Percentiles rank a stretch among this genome's conserved stretches.
Evolutionary conservation across 164 flowering plant genomes (phyloP).

Genomic region (Chloranthus sessilifolius): DNA sequence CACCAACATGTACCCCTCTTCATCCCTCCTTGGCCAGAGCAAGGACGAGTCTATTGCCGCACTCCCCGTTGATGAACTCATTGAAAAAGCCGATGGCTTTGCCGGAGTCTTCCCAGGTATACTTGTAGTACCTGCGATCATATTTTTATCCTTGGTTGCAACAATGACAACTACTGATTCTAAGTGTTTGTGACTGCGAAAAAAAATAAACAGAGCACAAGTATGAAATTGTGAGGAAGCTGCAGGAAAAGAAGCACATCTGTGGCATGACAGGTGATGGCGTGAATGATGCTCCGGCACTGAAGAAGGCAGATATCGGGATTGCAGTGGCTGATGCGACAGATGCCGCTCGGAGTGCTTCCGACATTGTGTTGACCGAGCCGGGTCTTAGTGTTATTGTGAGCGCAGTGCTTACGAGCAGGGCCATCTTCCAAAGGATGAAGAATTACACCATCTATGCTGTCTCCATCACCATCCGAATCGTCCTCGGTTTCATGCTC

Average conservation of each 20-base stretch:
- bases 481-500: conserved; percentile 36
- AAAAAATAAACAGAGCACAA: conserved; percentile 35
- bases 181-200: neutral
- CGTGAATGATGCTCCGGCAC: conserved; percentile 40
- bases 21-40: conserved; percentile 29
- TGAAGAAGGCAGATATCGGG: conserved; percentile 38
- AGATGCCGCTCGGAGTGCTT: conserved; percentile 38
- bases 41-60: conserved; percentile 18
- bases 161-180: neutral
- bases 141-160: neutral
- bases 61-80: conserved; percentile 29
- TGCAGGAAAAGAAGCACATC: conserved; percentile 36
- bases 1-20: conserved; percentile 33
- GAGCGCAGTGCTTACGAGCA: conserved; percentile 27
- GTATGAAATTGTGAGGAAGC: conserved; percentile 38
- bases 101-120: conserved; percentile 34
- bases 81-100: conserved; percentile 34
- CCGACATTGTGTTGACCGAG: conserved; percentile 42
- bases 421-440: conserved; percentile 37
- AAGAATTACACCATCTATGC: conserved; percentile 43
- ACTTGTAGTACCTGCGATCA: too few species aligned
- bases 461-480: conserved; percentile 36
- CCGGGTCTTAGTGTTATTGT: conserved; percentile 37
- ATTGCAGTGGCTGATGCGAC: conserved; percentile 45
- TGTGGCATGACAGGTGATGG: conserved; percentile 50